Evolutionary conservation across 257 asterid species (phyloP).

Genomic region (Nicotiana knightiana): DNA sequence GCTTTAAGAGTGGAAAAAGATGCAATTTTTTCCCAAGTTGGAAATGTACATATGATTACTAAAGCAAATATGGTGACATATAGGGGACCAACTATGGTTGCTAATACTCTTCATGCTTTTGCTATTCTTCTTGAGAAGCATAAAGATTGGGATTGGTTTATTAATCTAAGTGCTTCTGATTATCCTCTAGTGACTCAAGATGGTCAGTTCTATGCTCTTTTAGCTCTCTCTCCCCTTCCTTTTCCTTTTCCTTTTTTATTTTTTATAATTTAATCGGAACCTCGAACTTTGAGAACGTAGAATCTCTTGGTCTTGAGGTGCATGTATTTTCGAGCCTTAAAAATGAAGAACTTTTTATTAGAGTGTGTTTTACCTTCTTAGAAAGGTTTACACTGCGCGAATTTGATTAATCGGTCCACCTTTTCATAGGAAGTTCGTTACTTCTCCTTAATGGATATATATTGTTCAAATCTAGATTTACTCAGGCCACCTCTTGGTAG

Average conservation of each 20-base stretch:
- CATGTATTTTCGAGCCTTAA: too few relatives aligned
- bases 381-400: too few relatives aligned
- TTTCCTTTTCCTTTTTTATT: background rate
- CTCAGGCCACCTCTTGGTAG: background rate
- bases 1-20: slow-evolving; percentile 45
- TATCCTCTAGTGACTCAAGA: slow-evolving; percentile 97
- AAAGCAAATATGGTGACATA: slow-evolving; percentile 93
- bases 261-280: too few relatives aligned
- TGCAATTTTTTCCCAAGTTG: slow-evolving; percentile 41
- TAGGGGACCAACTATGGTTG: slow-evolving; percentile 95
- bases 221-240: too few relatives aligned
- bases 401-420: background rate
- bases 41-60: slow-evolving; percentile 64
- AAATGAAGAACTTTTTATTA: background rate
- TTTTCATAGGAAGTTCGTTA: too few relatives aligned
- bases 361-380: too few relatives aligned
- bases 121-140: slow-evolving; percentile 70
- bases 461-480: background rate
- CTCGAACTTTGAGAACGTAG: too few relatives aligned
- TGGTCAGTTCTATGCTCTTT: slow-evolving; percentile 36
- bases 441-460: background rate
- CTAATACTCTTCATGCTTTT: slow-evolving; percentile 91
- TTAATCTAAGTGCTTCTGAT: slow-evolving; percentile 95
- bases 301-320: too few relatives aligned
- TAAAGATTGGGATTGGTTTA: slow-evolving; percentile 97